phyloP scores from a whole-genome alignment of 2,329 filamentous ascomycete species.

The Sporothrix brasiliensis region DNA sequence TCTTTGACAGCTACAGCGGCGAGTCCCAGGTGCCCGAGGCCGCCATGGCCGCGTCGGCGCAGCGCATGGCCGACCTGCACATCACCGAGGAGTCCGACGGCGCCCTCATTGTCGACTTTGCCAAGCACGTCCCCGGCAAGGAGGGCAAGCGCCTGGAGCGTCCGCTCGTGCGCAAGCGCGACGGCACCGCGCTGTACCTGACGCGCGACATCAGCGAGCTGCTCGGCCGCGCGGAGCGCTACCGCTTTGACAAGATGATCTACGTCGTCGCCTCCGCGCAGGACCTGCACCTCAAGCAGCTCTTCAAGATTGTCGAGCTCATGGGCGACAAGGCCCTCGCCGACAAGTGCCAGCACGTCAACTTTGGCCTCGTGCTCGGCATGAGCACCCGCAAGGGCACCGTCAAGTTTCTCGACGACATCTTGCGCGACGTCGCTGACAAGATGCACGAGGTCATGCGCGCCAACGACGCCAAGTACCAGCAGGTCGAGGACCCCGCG shows the following conservation, averaged over 20 bases:
- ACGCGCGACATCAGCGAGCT: conserved; percentile 78
- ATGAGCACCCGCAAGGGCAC: conserved; percentile 74
- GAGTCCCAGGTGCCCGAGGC: conserved; percentile 72
- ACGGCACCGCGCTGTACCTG: conserved; percentile 76
- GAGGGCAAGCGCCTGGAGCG: conserved; percentile 70
- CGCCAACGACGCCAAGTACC: conserved; percentile 87
- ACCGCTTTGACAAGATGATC: conserved; percentile 76
- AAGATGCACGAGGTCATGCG: conserved; percentile 98
- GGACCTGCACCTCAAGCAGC: conserved; percentile 71
- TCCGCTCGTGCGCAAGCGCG: conserved; percentile 71
- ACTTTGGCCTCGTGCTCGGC: conserved; percentile 71
- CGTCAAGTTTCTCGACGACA: conserved; percentile 73
- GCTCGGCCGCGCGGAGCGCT: conserved; percentile 63
- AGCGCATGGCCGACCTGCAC: conserved; percentile 64
- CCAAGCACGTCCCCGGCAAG: conserved; percentile 67
- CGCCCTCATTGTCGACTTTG: conserved; percentile 72
- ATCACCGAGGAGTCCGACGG: conserved; percentile 72
- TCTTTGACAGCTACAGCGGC: conserved; percentile 72
- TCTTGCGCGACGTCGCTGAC: conserved; percentile 77
- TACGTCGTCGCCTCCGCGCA: conserved; percentile 76
- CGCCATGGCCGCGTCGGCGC: conserved; percentile 65
- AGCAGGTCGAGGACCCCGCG: conserved; percentile 81
- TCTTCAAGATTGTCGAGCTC: conserved; percentile 76
- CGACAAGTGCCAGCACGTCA: conserved; percentile 71
- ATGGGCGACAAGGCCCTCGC: conserved; percentile 70